phyloP scores from a whole-genome alignment of 2,329 filamentous ascomycete species.

The Fulvia fulva region DNA sequence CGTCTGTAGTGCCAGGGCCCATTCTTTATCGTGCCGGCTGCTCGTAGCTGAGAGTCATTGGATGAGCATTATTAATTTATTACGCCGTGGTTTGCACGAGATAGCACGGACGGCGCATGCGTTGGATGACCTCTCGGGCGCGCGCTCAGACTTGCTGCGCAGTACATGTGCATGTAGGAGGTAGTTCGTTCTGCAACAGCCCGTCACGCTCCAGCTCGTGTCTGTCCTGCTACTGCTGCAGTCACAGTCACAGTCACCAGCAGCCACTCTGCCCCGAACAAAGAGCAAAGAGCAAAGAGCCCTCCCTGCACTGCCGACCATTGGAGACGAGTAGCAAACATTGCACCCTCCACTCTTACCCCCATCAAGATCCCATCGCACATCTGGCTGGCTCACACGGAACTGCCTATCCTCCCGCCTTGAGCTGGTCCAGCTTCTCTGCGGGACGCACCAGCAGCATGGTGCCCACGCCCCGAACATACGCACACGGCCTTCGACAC shows the following conservation, averaged over 20 bases:
- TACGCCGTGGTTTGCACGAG: neutral
- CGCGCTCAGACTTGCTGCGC: neutral
- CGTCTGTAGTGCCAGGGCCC: neutral
- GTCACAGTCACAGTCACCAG: constrained; percentile 1
- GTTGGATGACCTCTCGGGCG: neutral
- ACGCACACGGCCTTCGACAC: constrained; percentile 13
- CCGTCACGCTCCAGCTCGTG: no score
- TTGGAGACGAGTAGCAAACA: no score
- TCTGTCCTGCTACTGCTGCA: neutral
- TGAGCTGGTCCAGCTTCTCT: constrained; percentile 13
- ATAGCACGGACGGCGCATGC: neutral
- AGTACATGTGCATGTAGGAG: neutral
- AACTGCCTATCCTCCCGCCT: neutral
- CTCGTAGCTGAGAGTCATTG: neutral
- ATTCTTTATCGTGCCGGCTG: constrained; percentile 1
- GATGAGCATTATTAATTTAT: neutral
- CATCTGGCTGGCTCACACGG: constrained; percentile 8
- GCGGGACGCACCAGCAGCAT: constrained; percentile 22
- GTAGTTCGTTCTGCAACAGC: no score
- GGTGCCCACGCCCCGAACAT: constrained; percentile 27
- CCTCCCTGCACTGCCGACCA: no score
- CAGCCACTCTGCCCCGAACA: neutral
- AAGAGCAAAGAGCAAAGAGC: no score
- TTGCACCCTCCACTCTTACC: neutral
- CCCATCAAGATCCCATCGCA: neutral